Percentiles rank a stretch among this genome's conserved stretches.
phyloP scores from a whole-genome alignment of 768 basidiomycete species.

The Chlorophyllum brunneum region DNA sequence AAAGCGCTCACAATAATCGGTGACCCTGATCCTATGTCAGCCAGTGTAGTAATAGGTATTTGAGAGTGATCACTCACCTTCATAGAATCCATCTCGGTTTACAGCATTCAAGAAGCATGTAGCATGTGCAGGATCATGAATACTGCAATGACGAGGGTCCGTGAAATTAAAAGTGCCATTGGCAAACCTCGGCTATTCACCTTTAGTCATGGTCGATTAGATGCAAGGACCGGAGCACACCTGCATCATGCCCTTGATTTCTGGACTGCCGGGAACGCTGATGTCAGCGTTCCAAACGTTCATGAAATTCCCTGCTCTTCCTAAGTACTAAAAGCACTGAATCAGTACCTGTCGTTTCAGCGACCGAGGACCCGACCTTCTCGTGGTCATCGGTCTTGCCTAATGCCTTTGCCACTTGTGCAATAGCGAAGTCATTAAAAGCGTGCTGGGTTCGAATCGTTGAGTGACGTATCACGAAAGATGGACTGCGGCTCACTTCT shows the following conservation, averaged over 20 bases:
- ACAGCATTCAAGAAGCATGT: conserved; percentile 58
- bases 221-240: conserved; percentile 22
- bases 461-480: background rate
- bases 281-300: conserved; percentile 60
- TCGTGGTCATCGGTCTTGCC: conserved; percentile 44
- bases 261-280: conserved; percentile 44
- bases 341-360: background rate
- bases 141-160: conserved; percentile 64
- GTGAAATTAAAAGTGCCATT: conserved; percentile 61
- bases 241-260: conserved; percentile 59
- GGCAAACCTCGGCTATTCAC: conserved; percentile 45
- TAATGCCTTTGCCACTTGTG: conserved; percentile 56
- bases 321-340: conserved; percentile 36
- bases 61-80: conserved; percentile 26
- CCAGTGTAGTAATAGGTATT: background rate
- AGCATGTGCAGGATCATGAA: conserved; percentile 52
- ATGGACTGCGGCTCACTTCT: conserved; percentile 35
- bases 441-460: conserved; percentile 38
- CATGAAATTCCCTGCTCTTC: conserved; percentile 51
- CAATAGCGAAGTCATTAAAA: conserved; percentile 61
- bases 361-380: conserved; percentile 35
- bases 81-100: conserved; percentile 61
- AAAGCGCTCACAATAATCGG: conserved; percentile 49
- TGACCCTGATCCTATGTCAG: conserved; percentile 28
- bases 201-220: background rate